Evolutionary conservation across 108 stramenopile species (phyloP).

Genomic region (Cyclotella cryptica): DNA sequence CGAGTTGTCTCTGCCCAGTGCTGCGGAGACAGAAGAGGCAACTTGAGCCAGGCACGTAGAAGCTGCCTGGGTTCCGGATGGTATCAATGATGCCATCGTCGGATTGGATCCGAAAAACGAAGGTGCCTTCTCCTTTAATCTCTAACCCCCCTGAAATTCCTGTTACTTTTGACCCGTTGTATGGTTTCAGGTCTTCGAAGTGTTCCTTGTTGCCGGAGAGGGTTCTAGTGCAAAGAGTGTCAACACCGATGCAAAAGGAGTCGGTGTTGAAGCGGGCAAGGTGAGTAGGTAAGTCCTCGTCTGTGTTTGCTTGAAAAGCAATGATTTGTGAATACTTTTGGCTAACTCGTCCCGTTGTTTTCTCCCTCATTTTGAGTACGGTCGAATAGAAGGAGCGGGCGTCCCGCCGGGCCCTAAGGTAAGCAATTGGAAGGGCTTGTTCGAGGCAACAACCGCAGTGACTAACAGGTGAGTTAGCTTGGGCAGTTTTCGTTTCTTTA

Average conservation of each 20-base stretch:
- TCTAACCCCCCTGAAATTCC: not conserved
- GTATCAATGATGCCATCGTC: not conserved
- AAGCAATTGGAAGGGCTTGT: no score
- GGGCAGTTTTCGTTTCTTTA: no score
- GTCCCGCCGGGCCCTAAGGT: not conserved
- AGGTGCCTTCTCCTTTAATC: not conserved
- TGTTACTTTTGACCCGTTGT: not conserved
- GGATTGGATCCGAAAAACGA: not conserved
- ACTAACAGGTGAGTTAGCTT: no score
- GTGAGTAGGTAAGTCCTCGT: no score
- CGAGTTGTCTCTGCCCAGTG: conserved; percentile 24
- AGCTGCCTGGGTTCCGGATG: not conserved
- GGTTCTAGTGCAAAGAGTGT: not conserved
- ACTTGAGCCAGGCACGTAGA: conserved; percentile 15
- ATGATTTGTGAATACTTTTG: no score
- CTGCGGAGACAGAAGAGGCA: conserved; percentile 16
- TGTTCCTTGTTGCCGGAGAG: not conserved
- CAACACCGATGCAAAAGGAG: not conserved
- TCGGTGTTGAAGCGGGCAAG: not conserved
- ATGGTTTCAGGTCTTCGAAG: not conserved
- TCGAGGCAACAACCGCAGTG: no score
- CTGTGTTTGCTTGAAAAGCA: no score
- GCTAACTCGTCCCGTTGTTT: no score
- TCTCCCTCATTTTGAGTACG: no score
- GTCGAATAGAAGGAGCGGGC: not conserved